Base-by-base conservation (phyloP, 768 basidiomycete genomes). In the Sporobolomyces roseus region DNA sequence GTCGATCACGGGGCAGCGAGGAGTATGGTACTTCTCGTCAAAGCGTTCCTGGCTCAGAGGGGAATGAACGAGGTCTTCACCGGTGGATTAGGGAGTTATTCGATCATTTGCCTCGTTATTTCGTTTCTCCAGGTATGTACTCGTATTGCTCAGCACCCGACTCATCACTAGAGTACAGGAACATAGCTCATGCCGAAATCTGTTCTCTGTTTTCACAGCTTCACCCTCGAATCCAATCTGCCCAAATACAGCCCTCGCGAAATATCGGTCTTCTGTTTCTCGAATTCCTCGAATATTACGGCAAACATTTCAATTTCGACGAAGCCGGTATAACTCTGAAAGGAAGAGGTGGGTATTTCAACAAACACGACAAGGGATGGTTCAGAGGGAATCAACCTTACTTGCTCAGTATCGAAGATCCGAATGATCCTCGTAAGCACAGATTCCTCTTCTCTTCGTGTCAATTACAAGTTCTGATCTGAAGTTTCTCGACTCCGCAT, bases 1-100 rank as follows among this genome's bases (percentile, higher is more conserved):
- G 74, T 75, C 33, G 72, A 72, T 38, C 55, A 70, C 17, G 74
- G 67, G 12, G 68, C 66, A 23, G 74, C 75, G 23, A 55, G 74
- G 32, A 62, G 67, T 63, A 85, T 99, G 45, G 86, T 97, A 43
- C 80, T 97, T 77, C 85, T 94, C 68, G 87, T 89, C 71, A 99
- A 98, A 79, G 84, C 88, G 3, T 98, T 96, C 79, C 82, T 98
- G 61, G 84, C 83, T 72, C 91, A 96, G 77, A 83, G 93, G 46
- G 85, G 85, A 33, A 90, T 97, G 91, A 98, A 99, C 78, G 96
- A 98, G 78, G 94, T 98, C n/a, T 97, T 88, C 78, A 89, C 88
- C 0, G 94, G 96, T 12, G 96, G 96, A 3, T 79, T 99, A 41
- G 93, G 94, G 27, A 91, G 90, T 76, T 98, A 97, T 77, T 87